A percentile compares a stretch with the other conserved stretches of the same genome.
These are phyloP conservation scores for Pseudomassariella vexata DNA, from an alignment of 2,329 filamentous ascomycete genomes.

Conservation along the genomic window DNA sequence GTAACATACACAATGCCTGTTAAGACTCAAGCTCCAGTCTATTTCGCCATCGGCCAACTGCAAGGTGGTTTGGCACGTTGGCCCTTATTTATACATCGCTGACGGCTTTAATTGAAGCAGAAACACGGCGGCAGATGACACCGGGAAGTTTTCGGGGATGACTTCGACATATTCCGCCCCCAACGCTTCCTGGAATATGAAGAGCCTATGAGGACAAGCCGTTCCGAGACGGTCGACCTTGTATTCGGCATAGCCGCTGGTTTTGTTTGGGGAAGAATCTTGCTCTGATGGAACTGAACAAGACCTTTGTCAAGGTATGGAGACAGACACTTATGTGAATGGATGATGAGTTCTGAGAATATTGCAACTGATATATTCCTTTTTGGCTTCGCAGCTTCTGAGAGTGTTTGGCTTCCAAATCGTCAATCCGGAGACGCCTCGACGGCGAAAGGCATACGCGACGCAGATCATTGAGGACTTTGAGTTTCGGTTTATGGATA, in stretches of 20 bases:
- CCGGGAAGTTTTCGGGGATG: conserved; percentile 3
- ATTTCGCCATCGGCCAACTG: no score
- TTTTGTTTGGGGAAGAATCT: conserved; percentile 7
- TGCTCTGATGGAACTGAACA: conserved; percentile 8
- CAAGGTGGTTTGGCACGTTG: no score
- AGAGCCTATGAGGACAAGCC: not conserved
- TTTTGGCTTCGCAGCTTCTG: conserved; percentile 5
- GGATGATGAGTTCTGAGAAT: no score
- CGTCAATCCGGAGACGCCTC: conserved; percentile 2
- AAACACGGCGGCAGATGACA: no score
- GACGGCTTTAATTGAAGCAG: no score
- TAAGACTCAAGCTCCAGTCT: no score
- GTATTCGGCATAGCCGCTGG: conserved; percentile 9
- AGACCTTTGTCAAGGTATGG: conserved; percentile 7
- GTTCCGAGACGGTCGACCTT: conserved; percentile 6
- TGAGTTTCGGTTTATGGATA: no score
- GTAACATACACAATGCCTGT: no score
- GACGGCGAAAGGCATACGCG: not conserved
- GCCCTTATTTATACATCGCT: no score
- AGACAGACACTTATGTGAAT: no score
- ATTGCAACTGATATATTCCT: no score
- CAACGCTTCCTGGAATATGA: conserved; percentile 9
- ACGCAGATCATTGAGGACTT: conserved; percentile 1
- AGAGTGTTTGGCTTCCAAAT: conserved; percentile 4
- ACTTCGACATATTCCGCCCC: conserved; percentile 7